Evolutionary conservation across 768 basidiomycete genomes (phyloP).

Genomic region (Hirschioporus abietinus): DNA sequence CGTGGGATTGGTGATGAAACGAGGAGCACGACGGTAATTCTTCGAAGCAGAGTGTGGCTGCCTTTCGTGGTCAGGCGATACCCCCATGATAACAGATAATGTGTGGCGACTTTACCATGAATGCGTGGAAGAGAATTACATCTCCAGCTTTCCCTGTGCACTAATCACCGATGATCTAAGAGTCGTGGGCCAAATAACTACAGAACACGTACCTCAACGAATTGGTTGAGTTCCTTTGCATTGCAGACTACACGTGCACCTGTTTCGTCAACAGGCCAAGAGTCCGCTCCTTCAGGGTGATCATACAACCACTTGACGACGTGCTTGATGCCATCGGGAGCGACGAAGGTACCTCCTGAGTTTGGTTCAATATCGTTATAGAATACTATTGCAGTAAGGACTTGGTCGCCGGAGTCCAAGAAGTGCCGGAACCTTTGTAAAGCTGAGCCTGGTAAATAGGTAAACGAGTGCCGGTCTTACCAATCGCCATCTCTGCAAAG

Average conservation of each 20-base stretch:
- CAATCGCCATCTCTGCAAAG: slow-evolving; percentile 23
- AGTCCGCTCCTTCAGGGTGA: slow-evolving; percentile 42
- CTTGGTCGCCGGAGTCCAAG: slow-evolving; percentile 64
- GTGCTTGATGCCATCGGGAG: slow-evolving; percentile 46
- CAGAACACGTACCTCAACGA: slow-evolving; percentile 36
- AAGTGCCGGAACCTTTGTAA: slow-evolving; percentile 40
- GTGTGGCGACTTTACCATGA: slow-evolving; percentile 55
- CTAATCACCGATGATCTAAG: slow-evolving; percentile 6
- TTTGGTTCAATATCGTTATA: slow-evolving; percentile 49
- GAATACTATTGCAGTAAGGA: slow-evolving; percentile 54
- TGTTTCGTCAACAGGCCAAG: slow-evolving; percentile 16
- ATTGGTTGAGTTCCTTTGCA: slow-evolving; percentile 31
- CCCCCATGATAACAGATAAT: slow-evolving; percentile 49
- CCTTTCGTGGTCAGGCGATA: background rate
- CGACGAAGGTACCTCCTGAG: slow-evolving; percentile 58
- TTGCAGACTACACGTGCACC: slow-evolving; percentile 18
- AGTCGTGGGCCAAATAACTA: no score
- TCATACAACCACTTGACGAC: slow-evolving; percentile 45
- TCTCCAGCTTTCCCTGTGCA: slow-evolving; percentile 56
- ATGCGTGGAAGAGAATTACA: slow-evolving; percentile 56
- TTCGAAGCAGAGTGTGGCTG: slow-evolving; percentile 51
- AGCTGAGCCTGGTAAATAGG: background rate
- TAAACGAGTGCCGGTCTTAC: background rate
- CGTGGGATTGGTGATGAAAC: slow-evolving; percentile 64
- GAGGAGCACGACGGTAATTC: slow-evolving; percentile 48